Evolutionary conservation across 176 grass and related monocot species (phyloP).

Genomic region (bread wheat (Triticum aestivum)): IWGSC_CS_RefSeq_v2.1 NC_057795.1:503225501-503226000

Average conservation of each 20-base stretch:
- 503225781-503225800: conserved; percentile 50
- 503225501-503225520: conserved; percentile 43
- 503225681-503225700: conserved; percentile 64
- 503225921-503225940: conserved; percentile 81
- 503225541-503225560: conserved; percentile 72
- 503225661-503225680: conserved; percentile 68
- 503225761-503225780: conserved; percentile 92
- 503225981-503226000: conserved; percentile 79
- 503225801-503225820: not conserved
- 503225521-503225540: conserved; percentile 93
- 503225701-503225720: conserved; percentile 87
- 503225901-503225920: conserved; percentile 87
- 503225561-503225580: conserved; percentile 52
- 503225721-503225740: conserved; percentile 74
- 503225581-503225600: conserved; percentile 63
- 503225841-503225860: not conserved
- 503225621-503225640: conserved; percentile 55
- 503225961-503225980: conserved; percentile 83
- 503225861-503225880: not conserved
- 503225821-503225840: not conserved
- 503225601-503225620: conserved; percentile 53
- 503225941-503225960: conserved; percentile 63
- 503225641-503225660: conserved; percentile 77
- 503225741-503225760: conserved; percentile 96
- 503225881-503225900: not conserved